Evolutionary conservation across 371 early-diverging fungal genomes (phyloP).

Genomic region (Syncephalastrum sp.): DNA sequence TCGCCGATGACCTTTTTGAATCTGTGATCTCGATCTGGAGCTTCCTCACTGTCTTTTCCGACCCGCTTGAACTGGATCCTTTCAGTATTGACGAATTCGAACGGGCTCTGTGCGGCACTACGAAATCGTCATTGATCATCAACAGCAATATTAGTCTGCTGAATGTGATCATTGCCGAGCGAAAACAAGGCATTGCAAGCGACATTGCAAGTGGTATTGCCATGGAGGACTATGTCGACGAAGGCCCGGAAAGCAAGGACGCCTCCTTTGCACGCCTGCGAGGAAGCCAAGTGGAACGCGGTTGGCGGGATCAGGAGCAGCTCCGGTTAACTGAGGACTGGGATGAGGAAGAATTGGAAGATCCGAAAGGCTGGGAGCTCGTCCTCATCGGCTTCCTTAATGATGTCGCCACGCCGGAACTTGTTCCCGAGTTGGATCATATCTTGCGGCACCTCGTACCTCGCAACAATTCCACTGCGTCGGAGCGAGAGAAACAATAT

Average conservation of each 20-base stretch:
- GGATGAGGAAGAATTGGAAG: slow-evolving; percentile 42
- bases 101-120: slow-evolving; percentile 23
- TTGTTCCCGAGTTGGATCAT: slow-evolving; percentile 37
- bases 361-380: slow-evolving; percentile 47
- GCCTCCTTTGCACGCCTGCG: slow-evolving; percentile 13
- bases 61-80: slow-evolving; percentile 33
- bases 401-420: slow-evolving; percentile 44
- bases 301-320: slow-evolving; percentile 40
- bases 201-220: slow-evolving; percentile 34
- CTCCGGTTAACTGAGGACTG: slow-evolving; percentile 33
- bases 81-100: slow-evolving; percentile 50
- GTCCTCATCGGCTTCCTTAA: slow-evolving; percentile 47
- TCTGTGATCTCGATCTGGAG: slow-evolving; percentile 34
- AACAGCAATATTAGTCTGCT: slow-evolving; percentile 35
- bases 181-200: slow-evolving; percentile 34
- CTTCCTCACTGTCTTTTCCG: slow-evolving; percentile 43
- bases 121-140: slow-evolving; percentile 29
- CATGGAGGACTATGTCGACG: slow-evolving; percentile 31
- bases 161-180: slow-evolving; percentile 49
- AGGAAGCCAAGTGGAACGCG: slow-evolving; percentile 26
- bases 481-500: slow-evolving; percentile 47
- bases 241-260: slow-evolving; percentile 8
- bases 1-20: slow-evolving; percentile 32
- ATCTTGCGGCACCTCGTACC: slow-evolving; percentile 42
- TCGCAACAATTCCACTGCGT: slow-evolving; percentile 27